Evolutionary conservation across 176 grass and related monocot species (phyloP).

Genomic region (Rhynchospora tenuis): DNA sequence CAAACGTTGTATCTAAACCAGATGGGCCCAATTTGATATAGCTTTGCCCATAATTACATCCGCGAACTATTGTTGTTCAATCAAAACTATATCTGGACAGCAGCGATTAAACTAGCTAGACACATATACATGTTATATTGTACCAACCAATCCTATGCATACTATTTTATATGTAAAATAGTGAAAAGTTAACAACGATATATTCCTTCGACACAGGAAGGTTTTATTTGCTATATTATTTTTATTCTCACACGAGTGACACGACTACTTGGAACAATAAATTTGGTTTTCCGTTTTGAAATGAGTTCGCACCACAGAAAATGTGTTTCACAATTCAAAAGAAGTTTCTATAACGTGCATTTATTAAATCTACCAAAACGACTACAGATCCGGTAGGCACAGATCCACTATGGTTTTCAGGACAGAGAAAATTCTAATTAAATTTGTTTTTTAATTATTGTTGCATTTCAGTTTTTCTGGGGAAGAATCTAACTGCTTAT

Average conservation of each 20-base stretch:
- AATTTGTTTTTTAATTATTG: neutral
- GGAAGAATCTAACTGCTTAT: neutral
- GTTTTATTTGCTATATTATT: neutral
- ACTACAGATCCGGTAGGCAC: neutral
- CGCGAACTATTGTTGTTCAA: neutral
- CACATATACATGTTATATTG: neutral
- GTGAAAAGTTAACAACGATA: neutral
- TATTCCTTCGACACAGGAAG: neutral
- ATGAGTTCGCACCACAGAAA: neutral
- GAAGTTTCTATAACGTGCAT: neutral
- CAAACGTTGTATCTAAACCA: neutral
- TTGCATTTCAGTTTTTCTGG: neutral
- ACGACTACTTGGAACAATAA: neutral
- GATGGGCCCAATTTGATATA: neutral
- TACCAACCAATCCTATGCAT: neutral
- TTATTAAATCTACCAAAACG: neutral
- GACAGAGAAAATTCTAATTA: neutral
- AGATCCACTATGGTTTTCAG: neutral
- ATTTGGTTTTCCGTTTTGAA: neutral
- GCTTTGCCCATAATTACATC: neutral
- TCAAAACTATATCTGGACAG: neutral
- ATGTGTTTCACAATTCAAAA: neutral
- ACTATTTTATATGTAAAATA: neutral
- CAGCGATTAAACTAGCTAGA: neutral
- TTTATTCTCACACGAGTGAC: neutral